These are phyloP conservation scores for Lactifluus piperatus DNA, from an alignment of 768 basidiomycete genomes.

Conservation along the genomic window DNA sequence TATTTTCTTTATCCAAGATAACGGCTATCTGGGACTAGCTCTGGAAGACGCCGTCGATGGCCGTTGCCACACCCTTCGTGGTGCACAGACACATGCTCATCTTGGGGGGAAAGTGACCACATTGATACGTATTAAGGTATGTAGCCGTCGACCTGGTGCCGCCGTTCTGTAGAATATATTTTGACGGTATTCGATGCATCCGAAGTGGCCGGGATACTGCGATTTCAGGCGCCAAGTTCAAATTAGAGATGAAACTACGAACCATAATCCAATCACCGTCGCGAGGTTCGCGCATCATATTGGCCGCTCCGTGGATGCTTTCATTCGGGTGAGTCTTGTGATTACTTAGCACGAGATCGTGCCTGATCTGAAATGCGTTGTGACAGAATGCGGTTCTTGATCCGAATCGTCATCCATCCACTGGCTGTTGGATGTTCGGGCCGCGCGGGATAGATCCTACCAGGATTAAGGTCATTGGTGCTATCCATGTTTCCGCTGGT, in stretches of 20 bases:
- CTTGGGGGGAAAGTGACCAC: slow-evolving; percentile 12
- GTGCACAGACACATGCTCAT: not conserved
- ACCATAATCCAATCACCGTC: not conserved
- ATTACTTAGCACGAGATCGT: not conserved
- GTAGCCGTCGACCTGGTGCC: not conserved
- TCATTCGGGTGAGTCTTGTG: slow-evolving; percentile 2
- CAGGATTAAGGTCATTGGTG: slow-evolving; percentile 9
- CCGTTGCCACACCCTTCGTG: slow-evolving; percentile 1
- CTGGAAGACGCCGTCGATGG: not conserved
- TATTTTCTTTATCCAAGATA: slow-evolving; percentile 6
- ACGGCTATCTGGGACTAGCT: slow-evolving; percentile 3
- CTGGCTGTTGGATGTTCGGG: slow-evolving; percentile 5
- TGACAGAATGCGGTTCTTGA: not conserved
- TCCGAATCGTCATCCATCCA: not conserved
- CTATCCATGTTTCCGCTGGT: slow-evolving; percentile 10
- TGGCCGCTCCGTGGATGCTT: slow-evolving; percentile 6
- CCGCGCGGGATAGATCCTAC: not conserved
- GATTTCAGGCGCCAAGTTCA: slow-evolving; percentile 10
- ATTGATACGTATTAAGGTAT: slow-evolving; percentile 7
- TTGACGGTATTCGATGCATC: not conserved
- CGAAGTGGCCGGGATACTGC: slow-evolving; percentile 10
- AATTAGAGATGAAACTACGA: slow-evolving; percentile 3
- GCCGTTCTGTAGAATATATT: not conserved
- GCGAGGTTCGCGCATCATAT: slow-evolving; percentile 10
- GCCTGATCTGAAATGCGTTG: no score